phyloP scores from a whole-genome alignment of 1,139 yeast species.

The Debaryomyces udenii region DNA sequence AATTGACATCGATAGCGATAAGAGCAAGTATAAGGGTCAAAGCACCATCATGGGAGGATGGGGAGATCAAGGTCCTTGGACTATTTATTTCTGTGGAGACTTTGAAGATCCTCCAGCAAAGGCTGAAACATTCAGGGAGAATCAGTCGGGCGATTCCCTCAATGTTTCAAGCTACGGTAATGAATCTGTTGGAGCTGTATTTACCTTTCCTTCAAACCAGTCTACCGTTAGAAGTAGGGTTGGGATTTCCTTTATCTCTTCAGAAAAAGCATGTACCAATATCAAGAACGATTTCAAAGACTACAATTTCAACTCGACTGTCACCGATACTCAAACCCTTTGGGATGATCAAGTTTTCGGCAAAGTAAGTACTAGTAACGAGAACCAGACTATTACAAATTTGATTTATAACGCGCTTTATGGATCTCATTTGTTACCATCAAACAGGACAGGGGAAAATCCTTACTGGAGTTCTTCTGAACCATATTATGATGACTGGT shows the following conservation, averaged over 20 bases:
- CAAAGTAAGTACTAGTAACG: slow-evolving; percentile 22
- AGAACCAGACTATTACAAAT: slow-evolving; percentile 24
- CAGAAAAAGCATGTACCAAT: slow-evolving; percentile 34
- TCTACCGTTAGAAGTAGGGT: slow-evolving; percentile 24
- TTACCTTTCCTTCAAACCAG: slow-evolving; percentile 21
- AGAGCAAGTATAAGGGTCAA: slow-evolving; percentile 27
- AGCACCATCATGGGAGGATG: slow-evolving; percentile 34
- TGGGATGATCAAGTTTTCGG: slow-evolving; percentile 35
- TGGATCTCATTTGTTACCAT: slow-evolving; percentile 37
- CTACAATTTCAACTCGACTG: slow-evolving; percentile 25
- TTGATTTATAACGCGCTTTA: slow-evolving; percentile 35
- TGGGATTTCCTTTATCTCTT: slow-evolving; percentile 37
- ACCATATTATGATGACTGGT: slow-evolving; percentile 42
- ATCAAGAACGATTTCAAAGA: slow-evolving; percentile 22
- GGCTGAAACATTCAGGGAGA: slow-evolving; percentile 19
- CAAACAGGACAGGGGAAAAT: slow-evolving; percentile 40
- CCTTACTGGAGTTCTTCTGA: slow-evolving; percentile 27
- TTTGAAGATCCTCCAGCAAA: slow-evolving; percentile 23
- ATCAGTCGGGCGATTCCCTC: background rate
- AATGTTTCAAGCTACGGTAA: slow-evolving; percentile 11
- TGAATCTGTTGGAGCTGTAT: slow-evolving; percentile 25
- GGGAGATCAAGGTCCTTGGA: slow-evolving; percentile 34
- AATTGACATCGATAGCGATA: slow-evolving; percentile 20
- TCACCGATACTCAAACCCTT: slow-evolving; percentile 20
- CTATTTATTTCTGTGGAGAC: slow-evolving; percentile 32